Conservation (phyloP, 805 yeast genomes). For the Wickerhamomyces bovis region DNA sequence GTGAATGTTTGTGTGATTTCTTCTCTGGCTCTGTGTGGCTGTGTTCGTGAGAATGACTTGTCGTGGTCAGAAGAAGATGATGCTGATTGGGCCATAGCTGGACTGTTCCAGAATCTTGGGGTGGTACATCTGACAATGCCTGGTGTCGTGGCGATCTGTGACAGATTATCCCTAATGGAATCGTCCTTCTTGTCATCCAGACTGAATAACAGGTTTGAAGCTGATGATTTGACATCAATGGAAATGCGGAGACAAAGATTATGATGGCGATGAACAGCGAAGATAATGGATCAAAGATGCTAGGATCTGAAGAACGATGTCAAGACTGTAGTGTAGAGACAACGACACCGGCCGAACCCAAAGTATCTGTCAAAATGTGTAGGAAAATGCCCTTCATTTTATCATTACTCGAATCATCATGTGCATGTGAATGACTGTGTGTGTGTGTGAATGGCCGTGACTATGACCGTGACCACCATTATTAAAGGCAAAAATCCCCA, state of each 20-base stretch:
- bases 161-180: conserved; percentile 54
- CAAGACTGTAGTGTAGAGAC: conserved; percentile 75
- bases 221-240: conserved; percentile 77
- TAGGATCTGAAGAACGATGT: conserved; percentile 59
- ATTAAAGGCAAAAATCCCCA: conserved; percentile 92
- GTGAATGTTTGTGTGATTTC: background rate
- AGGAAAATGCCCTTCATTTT: conserved; percentile 93
- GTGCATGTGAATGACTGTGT: conserved; percentile 30
- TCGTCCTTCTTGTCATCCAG: conserved; percentile 56
- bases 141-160: conserved; percentile 60
- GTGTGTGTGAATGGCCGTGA: conserved; percentile 39
- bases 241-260: conserved; percentile 77
- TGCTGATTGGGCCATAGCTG: conserved; percentile 25
- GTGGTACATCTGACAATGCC: conserved; percentile 84
- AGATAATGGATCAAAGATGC: conserved; percentile 88
- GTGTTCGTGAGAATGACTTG: conserved; percentile 1
- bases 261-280: conserved; percentile 80
- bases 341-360: conserved; percentile 97
- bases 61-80: conserved; percentile 15
- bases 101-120: conserved; percentile 85
- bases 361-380: conserved; percentile 90
- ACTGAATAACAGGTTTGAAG: conserved; percentile 62
- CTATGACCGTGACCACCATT: conserved; percentile 56
- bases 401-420: conserved; percentile 36
- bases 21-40: background rate